A percentile compares a stretch with the other conserved stretches of the same genome.
These are phyloP conservation scores for Saturnispora serradocipensis DNA, from an alignment of 805 yeast genomes.

Conservation along the genomic window DNA sequence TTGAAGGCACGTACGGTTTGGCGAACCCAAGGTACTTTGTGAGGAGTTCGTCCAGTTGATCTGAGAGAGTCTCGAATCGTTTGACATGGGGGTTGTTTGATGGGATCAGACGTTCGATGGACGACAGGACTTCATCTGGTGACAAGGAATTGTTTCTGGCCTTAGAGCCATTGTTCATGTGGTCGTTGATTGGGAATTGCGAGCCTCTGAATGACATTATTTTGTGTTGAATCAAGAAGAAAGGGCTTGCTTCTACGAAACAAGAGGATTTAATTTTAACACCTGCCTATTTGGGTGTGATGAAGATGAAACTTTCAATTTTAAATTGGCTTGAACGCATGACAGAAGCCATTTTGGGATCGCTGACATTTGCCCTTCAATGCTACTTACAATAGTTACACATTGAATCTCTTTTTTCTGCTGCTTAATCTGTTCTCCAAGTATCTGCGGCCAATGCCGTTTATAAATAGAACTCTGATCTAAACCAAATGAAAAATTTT, in stretches of 20 bases:
- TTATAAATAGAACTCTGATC: background rate
- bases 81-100: constrained; percentile 25
- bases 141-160: constrained; percentile 5
- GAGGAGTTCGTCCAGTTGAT: constrained; percentile 44
- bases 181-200: constrained; percentile 19
- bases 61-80: constrained; percentile 42
- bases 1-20: constrained; percentile 72
- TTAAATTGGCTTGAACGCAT: background rate
- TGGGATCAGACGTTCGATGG: constrained; percentile 18
- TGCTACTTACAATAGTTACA: background rate
- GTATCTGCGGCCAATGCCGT: background rate
- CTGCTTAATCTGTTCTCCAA: background rate
- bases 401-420: background rate
- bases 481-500: background rate
- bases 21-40: constrained; percentile 43
- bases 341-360: background rate
- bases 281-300: background rate
- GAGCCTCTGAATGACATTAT: constrained; percentile 28
- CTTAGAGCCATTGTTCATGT: constrained; percentile 2
- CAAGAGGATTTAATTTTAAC: background rate
- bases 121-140: background rate
- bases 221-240: background rate
- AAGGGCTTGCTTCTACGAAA: background rate
- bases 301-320: background rate
- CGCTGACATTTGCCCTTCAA: background rate